Percentiles rank a stretch among this genome's conserved stretches.
These are phyloP conservation scores for Piper betle DNA, from an alignment of 164 flowering plant genomes.

Conservation along the genomic window DNA sequence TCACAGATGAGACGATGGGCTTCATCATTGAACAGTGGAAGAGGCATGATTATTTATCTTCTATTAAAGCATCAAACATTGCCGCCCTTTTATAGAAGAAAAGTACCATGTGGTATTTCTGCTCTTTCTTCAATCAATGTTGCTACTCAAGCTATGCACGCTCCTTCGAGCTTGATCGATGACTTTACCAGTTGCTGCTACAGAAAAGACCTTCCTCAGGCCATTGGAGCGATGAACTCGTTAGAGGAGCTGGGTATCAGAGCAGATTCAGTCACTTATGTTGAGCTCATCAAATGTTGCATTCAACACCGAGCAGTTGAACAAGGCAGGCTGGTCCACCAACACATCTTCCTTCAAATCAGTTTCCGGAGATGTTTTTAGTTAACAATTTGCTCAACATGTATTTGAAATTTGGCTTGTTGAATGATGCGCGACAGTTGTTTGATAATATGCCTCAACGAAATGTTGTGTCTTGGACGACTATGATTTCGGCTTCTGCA, in stretches of 20 bases:
- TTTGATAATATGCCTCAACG: slow-evolving; percentile 63
- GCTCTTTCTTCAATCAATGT: no score
- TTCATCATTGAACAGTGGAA: no score
- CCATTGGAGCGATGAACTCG: slow-evolving; percentile 40
- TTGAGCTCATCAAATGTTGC: slow-evolving; percentile 69
- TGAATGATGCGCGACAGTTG: slow-evolving; percentile 45
- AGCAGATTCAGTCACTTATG: slow-evolving; percentile 53
- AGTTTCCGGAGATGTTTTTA: slow-evolving; percentile 47
- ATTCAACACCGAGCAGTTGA: slow-evolving; percentile 29
- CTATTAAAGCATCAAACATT: no score
- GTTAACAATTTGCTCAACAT: slow-evolving; percentile 42
- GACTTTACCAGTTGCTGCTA: slow-evolving; percentile 41
- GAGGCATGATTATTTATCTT: no score
- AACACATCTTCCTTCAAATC: slow-evolving; percentile 45
- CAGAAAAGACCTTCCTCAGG: slow-evolving; percentile 45
- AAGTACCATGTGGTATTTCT: neutral
- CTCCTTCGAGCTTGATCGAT: no score
- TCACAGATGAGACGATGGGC: no score
- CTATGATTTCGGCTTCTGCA: slow-evolving; percentile 57
- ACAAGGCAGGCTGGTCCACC: slow-evolving; percentile 42
- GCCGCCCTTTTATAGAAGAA: slow-evolving; percentile 16
- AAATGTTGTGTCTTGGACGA: slow-evolving; percentile 87
- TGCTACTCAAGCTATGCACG: no score
- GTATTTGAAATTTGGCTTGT: slow-evolving; percentile 47
- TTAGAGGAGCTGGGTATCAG: slow-evolving; percentile 33